Conservation (phyloP, 2,329 filamentous ascomycete species). For the Aspergillus aculeatinus region DNA sequence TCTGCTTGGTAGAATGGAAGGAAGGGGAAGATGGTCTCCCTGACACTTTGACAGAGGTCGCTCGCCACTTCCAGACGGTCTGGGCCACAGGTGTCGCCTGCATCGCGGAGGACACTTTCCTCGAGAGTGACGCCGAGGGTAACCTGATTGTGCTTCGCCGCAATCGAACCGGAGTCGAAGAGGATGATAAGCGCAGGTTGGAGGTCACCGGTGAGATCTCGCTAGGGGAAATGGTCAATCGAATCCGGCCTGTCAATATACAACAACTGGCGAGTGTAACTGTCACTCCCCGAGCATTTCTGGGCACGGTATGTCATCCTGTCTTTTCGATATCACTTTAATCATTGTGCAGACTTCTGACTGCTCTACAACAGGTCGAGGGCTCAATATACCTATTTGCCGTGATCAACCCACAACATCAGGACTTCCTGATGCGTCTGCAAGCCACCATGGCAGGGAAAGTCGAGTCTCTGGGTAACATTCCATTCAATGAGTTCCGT, state of each 20-base stretch:
- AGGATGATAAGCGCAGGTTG: conserved; percentile 69
- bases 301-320: conserved; percentile 70
- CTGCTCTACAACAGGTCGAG: conserved; percentile 62
- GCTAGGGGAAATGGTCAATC: conserved; percentile 90
- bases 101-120: conserved; percentile 70
- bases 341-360: background rate
- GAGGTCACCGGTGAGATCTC: conserved; percentile 77
- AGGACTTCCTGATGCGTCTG: conserved; percentile 78
- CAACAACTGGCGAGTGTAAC: conserved; percentile 62
- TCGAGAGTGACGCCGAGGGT: conserved; percentile 82
- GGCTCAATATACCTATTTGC: conserved; percentile 90
- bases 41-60: conserved; percentile 68
- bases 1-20: conserved; percentile 73
- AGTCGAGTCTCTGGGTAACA: conserved; percentile 67
- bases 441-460: conserved; percentile 68
- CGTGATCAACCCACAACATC: conserved; percentile 67
- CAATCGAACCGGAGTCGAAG: conserved; percentile 69
- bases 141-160: conserved; percentile 79
- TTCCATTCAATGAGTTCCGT: conserved; percentile 77
- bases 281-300: conserved; percentile 78
- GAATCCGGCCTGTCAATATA: conserved; percentile 73
- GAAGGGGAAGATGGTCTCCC: conserved; percentile 57
- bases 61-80: conserved; percentile 74
- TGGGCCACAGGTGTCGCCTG: conserved; percentile 80
- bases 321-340: background rate